Percentiles rank a stretch among this genome's conserved stretches.
phyloP scores from a whole-genome alignment of 202 grass and related monocot species.

The Digitaria exilis region DNA sequence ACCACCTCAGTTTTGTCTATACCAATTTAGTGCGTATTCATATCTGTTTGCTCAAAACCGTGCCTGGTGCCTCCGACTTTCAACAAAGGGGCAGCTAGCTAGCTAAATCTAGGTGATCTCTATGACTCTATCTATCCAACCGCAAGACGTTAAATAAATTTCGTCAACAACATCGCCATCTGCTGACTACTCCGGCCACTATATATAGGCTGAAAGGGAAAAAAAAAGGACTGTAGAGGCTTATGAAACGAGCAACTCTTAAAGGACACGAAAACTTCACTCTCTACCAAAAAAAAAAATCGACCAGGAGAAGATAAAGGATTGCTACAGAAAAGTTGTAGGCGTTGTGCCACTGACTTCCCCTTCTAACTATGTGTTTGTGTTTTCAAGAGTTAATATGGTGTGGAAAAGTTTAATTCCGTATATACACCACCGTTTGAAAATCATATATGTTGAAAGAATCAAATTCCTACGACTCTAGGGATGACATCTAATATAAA shows the following conservation, averaged over 20 bases:
- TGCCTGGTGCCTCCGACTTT: neutral
- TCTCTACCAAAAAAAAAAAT: neutral
- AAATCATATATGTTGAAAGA: no score
- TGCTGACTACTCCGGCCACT: neutral
- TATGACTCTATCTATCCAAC: neutral
- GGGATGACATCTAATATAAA: no score
- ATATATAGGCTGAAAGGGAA: neutral
- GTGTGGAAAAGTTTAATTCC: no score
- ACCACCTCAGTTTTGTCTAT: neutral
- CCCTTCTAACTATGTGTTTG: no score
- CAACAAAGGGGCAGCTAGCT: neutral
- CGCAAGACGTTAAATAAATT: neutral
- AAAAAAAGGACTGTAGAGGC: neutral
- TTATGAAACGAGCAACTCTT: neutral
- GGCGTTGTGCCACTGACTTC: no score
- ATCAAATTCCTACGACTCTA: neutral
- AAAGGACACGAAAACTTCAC: neutral
- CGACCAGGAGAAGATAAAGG: neutral
- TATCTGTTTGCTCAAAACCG: neutral
- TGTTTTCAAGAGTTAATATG: no score
- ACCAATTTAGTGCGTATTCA: neutral
- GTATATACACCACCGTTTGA: no score
- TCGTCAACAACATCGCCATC: neutral
- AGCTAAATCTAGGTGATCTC: neutral
- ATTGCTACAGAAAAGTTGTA: no score